phyloP scores from a whole-genome alignment of 192 early-diverging fungal genomes.

The Coemansia sp. region DNA sequence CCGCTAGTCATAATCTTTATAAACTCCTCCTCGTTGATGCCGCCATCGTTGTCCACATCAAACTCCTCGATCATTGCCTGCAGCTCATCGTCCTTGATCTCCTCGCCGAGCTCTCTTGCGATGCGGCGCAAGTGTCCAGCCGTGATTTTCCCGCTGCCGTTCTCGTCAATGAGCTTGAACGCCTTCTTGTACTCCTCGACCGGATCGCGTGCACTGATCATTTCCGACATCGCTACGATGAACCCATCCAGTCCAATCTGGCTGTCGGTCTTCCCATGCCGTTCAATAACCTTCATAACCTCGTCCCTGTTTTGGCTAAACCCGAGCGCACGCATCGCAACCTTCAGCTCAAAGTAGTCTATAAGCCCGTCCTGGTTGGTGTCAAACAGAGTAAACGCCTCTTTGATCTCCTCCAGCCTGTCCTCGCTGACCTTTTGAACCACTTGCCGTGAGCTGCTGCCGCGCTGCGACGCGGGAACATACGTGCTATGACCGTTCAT shows the following conservation, averaged over 20 bases:
- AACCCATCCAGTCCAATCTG: constrained; percentile 71
- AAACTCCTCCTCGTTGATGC: constrained; percentile 84
- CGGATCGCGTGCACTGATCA: constrained; percentile 70
- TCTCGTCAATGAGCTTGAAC: constrained; percentile 78
- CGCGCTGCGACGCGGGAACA: constrained; percentile 20
- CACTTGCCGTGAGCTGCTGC: constrained; percentile 14
- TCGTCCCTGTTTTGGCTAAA: constrained; percentile 85
- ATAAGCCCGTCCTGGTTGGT: constrained; percentile 67
- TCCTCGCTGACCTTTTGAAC: constrained; percentile 62
- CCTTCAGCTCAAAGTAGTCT: constrained; percentile 85
- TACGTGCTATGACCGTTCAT: constrained; percentile 30
- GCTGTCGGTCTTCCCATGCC: constrained; percentile 59
- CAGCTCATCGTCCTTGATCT: constrained; percentile 76
- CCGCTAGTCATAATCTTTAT: constrained; percentile 75
- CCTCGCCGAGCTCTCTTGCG: constrained; percentile 81
- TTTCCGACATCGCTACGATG: constrained; percentile 66
- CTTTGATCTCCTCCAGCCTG: constrained; percentile 63
- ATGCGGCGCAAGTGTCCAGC: constrained; percentile 66
- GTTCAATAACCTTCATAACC: constrained; percentile 67
- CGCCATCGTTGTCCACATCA: constrained; percentile 81
- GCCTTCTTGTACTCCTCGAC: constrained; percentile 82
- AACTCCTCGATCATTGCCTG: constrained; percentile 91
- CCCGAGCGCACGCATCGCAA: constrained; percentile 80
- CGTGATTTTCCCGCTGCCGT: constrained; percentile 64
- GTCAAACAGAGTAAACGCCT: constrained; percentile 65